phyloP scores from a whole-genome alignment of 202 grass and related monocot species.

The Eragrostis tef region DNA sequence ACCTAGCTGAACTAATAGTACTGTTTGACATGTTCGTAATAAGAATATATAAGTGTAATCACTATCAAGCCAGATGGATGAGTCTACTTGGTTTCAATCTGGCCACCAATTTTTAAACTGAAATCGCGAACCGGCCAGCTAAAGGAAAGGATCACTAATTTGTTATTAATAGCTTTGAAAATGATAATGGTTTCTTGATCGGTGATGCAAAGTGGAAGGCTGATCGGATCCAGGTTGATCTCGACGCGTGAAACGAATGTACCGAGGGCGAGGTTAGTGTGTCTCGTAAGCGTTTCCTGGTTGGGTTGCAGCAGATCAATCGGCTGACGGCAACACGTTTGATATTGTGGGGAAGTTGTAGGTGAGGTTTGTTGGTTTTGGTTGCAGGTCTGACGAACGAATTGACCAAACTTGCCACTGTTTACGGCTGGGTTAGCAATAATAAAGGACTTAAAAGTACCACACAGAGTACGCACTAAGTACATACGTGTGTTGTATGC shows the following conservation, averaged over 20 bases:
- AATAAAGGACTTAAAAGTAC: background rate
- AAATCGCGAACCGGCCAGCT: constrained; percentile 2
- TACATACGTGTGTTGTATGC: background rate
- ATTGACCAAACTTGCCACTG: constrained; percentile 54
- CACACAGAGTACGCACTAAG: background rate
- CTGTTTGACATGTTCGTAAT: background rate
- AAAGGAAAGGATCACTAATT: background rate
- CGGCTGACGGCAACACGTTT: constrained; percentile 40
- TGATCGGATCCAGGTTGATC: constrained; percentile 31
- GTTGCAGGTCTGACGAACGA: constrained; percentile 26
- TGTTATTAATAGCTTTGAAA: background rate
- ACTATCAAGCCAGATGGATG: background rate
- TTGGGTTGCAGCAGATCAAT: constrained; percentile 3
- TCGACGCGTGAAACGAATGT: constrained; percentile 40
- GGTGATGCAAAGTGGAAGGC: background rate
- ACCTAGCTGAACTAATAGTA: background rate
- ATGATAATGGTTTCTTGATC: background rate
- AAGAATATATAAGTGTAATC: background rate
- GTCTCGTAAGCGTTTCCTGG: constrained; percentile 48
- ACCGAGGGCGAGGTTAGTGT: constrained; percentile 27
- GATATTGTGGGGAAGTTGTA: constrained; percentile 21
- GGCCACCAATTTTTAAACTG: background rate
- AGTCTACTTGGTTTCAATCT: background rate
- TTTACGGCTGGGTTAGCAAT: background rate
- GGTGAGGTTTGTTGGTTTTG: constrained; percentile 57